Conservation (phyloP, 176 grass and related monocot species). For the Guadua angustifolia region DNA sequence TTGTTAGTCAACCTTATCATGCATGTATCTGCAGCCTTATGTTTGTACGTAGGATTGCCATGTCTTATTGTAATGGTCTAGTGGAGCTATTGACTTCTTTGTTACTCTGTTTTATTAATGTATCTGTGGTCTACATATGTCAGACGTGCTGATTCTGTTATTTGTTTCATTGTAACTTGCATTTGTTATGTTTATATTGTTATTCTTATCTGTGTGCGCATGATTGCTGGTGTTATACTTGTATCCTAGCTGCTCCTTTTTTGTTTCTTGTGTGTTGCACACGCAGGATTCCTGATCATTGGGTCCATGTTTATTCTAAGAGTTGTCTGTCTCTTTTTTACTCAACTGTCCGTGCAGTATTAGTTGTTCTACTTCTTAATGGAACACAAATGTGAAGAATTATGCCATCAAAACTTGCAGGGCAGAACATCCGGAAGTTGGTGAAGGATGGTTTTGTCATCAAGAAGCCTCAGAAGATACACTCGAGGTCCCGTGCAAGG, state of each 20-base stretch:
- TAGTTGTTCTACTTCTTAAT: neutral
- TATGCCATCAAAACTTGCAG: conserved; percentile 34
- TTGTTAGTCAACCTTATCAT: neutral
- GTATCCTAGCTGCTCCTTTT: neutral
- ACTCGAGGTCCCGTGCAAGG: conserved; percentile 67
- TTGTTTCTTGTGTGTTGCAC: neutral
- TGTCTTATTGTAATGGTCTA: neutral
- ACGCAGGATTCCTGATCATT: neutral
- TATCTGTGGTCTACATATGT: neutral
- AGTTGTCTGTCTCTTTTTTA: neutral
- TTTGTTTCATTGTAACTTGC: neutral
- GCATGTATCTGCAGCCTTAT: neutral
- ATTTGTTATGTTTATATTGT: neutral
- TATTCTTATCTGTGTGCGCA: neutral
- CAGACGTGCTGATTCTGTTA: neutral
- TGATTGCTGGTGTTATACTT: neutral
- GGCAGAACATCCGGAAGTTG: conserved; percentile 68
- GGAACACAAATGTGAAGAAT: neutral
- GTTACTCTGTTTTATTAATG: neutral
- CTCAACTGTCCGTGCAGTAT: neutral
- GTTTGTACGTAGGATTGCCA: too few relatives aligned
- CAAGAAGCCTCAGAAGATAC: conserved; percentile 71
- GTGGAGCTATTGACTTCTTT: neutral
- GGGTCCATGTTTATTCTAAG: neutral
- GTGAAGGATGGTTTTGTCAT: conserved; percentile 76